phyloP scores from a whole-genome alignment of 208 protist genomes.

The Leishmania lainsoni region DNA sequence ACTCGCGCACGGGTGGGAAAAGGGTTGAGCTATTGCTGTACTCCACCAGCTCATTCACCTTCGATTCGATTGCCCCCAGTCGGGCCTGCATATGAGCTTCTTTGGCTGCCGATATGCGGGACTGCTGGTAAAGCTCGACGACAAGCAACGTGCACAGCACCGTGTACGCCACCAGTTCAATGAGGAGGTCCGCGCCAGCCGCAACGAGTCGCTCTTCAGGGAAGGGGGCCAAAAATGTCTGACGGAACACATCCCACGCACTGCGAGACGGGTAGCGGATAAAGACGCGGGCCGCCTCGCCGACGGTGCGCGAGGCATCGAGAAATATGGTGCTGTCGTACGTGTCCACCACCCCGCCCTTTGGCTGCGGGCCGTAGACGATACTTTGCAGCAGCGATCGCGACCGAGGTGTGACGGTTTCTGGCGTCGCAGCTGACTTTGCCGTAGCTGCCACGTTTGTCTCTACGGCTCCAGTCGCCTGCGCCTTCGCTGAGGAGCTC shows the following conservation, averaged over 20 bases:
- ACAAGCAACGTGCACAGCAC: constrained; percentile 66
- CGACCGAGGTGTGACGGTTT: constrained; percentile 65
- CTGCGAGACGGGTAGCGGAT: constrained; percentile 72
- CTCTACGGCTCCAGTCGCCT: not conserved
- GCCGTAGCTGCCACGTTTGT: not conserved
- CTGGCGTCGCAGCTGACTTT: constrained; percentile 5
- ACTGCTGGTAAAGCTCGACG: constrained; percentile 65
- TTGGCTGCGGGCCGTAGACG: constrained; percentile 54
- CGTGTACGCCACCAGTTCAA: constrained; percentile 77
- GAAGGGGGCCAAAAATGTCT: constrained; percentile 69
- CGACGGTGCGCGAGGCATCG: constrained; percentile 43
- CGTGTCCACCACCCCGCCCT: constrained; percentile 36
- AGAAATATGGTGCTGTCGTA: constrained; percentile 63
- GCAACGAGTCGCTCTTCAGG: constrained; percentile 74
- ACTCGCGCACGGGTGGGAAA: constrained; percentile 30
- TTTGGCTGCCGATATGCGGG: constrained; percentile 50
- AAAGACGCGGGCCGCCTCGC: constrained; percentile 67
- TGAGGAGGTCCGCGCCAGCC: constrained; percentile 76
- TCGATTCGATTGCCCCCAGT: constrained; percentile 70
- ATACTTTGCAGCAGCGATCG: constrained; percentile 68
- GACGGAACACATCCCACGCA: constrained; percentile 72
- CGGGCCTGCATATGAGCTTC: constrained; percentile 60
- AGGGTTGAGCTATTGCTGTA: constrained; percentile 20
- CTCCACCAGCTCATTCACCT: constrained; percentile 78
- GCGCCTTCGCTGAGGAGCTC: not conserved